A percentile compares a stretch with the other conserved stretches of the same genome.
These are phyloP conservation scores for Candida nitratophila DNA, from an alignment of 805 yeast genomes.

Conservation along the genomic window DNA sequence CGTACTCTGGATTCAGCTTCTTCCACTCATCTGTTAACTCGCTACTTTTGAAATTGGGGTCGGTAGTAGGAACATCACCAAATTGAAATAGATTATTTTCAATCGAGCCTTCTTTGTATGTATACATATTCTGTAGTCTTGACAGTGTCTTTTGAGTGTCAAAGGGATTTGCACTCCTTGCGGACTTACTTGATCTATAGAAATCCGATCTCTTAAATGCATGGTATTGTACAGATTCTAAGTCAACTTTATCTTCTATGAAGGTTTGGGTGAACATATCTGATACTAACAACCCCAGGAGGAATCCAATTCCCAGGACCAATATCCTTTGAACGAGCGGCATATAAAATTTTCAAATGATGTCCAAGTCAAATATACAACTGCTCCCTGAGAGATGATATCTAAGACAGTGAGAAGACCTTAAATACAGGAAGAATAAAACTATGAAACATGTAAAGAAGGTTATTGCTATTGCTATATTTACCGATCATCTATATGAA, in stretches of 20 bases:
- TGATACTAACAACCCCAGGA: neutral
- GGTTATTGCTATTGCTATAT: too few species aligned
- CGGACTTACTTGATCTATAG: neutral
- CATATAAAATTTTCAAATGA: neutral
- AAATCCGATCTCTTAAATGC: neutral
- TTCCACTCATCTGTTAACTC: neutral
- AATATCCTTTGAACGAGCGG: neutral
- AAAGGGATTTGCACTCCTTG: neutral
- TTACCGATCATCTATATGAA: too few species aligned
- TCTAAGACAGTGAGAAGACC: too few species aligned
- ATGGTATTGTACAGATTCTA: neutral
- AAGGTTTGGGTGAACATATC: neutral
- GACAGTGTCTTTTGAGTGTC: neutral
- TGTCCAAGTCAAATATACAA: too few species aligned
- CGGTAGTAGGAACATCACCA: neutral
- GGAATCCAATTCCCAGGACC: constrained; percentile 1
- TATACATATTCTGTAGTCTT: neutral
- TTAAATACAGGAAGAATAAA: too few species aligned
- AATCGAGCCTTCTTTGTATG: neutral
- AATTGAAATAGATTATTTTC: constrained; percentile 1
- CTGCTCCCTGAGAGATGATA: too few species aligned
- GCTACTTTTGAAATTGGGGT: neutral
- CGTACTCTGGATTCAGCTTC: neutral
- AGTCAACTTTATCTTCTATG: neutral
- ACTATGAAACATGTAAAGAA: too few species aligned